Base-by-base conservation (phyloP, 495 filamentous ascomycete genomes). In the Clavariopsis aquatica region DNA sequence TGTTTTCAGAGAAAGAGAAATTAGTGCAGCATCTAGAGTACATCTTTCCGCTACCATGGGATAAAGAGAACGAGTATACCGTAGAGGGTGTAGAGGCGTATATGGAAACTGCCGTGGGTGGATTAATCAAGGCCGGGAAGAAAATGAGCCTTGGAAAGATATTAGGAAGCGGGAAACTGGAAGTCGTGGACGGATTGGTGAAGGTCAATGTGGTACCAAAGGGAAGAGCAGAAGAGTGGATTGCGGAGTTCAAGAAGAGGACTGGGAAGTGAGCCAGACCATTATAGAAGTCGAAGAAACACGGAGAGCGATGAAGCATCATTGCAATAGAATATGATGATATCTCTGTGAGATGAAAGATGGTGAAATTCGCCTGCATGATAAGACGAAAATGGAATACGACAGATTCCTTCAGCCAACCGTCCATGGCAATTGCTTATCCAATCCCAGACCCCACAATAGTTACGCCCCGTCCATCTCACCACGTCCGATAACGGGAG, bases 111-210 rank as follows among this genome's bases (percentile, higher is more conserved):
- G 71, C 78, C 17, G 77, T 80, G 0, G 92, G 93, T 0, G 95
- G 94, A 12, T 69, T 98, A 68, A 81, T 93, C 60, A 96, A 95
- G 76, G 87, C 90, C 0, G 93, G 94, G n/a, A 91, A 87, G 83
- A 95, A 92, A 72, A 76, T 91, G 57, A 78, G 85, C 22, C 72
- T 97, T 64, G 70, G 90, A 64, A 88, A 92, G 78, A 82, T 90
- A 56, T 76, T 98, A 62, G 78, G 79, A n/a, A 77, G 81, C 15
- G 87, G 89, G n/a, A 92, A 90, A 67, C 84, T 93, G 4, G 91
- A 94, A 76, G 81, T 98, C 26, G 84, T 95, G 49, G 94, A 98
- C 80, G 89, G 90, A 52, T 71, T 97, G 65, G 83, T 97, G 9
- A 85, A 79, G 74, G 81, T 98, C 9, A 87, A 89, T 66, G 84